Evolutionary conservation across 257 asterid species (phyloP).

Genomic region (Ehretia macrophylla): DNA sequence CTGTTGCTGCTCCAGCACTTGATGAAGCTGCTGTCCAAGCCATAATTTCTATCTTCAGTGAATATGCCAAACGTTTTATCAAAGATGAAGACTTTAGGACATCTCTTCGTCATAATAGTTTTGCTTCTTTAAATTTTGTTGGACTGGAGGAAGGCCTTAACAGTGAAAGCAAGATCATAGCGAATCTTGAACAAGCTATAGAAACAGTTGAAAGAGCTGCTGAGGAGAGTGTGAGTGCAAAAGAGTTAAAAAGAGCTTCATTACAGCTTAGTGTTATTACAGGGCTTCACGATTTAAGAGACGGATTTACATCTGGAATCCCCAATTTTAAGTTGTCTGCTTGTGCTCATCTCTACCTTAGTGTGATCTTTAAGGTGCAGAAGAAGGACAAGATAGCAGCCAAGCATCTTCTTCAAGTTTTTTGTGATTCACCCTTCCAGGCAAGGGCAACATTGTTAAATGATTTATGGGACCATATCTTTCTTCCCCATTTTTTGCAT

Average conservation of each 20-base stretch:
- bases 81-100: conserved; percentile 62
- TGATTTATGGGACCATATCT: conserved; percentile 63
- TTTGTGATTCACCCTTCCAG: conserved; percentile 61
- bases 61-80: conserved; percentile 41
- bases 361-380: conserved; percentile 60
- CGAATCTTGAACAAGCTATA: conserved; percentile 68
- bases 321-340: conserved; percentile 69
- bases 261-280: conserved; percentile 81
- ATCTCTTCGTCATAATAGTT: conserved; percentile 52
- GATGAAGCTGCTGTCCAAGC: conserved; percentile 75
- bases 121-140: conserved; percentile 42
- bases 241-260: conserved; percentile 67
- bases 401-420: conserved; percentile 72
- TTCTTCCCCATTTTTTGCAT: conserved; percentile 56
- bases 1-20: conserved; percentile 47
- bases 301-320: conserved; percentile 60
- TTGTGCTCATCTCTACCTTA: conserved; percentile 86
- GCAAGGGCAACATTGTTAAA: conserved; percentile 53
- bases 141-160: conserved; percentile 36
- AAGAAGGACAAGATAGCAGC: conserved; percentile 60
- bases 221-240: conserved; percentile 41
- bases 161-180: conserved; percentile 50
- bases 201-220: conserved; percentile 62
- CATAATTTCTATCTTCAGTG: conserved; percentile 56
- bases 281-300: conserved; percentile 59